These are phyloP conservation scores for Camelina sativa DNA, from an alignment of 345 rosid genomes.

Conservation along the genomic window DNA sequence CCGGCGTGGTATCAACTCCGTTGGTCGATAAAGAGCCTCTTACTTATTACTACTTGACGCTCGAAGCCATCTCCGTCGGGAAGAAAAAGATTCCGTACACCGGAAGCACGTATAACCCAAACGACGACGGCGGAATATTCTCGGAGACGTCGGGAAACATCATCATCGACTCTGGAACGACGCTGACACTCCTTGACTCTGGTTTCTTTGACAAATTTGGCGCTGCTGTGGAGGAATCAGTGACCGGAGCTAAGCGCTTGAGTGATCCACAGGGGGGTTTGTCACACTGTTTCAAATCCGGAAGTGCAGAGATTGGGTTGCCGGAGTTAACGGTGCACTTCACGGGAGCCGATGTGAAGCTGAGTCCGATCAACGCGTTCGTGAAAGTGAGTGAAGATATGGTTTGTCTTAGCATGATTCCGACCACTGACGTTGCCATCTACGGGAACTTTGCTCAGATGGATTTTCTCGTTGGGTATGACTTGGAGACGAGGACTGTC, in stretches of 20 bases:
- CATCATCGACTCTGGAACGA: constrained; percentile 70
- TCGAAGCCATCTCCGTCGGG: constrained; percentile 58
- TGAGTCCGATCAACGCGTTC: constrained; percentile 48
- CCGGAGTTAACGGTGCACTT: constrained; percentile 55
- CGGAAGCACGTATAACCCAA: constrained; percentile 33
- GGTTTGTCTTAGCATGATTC: constrained; percentile 51
- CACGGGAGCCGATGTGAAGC: constrained; percentile 48
- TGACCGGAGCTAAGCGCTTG: constrained; percentile 29
- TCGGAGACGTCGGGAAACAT: constrained; percentile 49
- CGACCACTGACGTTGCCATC: constrained; percentile 37
- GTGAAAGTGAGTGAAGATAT: constrained; percentile 42
- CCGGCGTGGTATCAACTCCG: constrained; percentile 50
- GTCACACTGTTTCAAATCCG: constrained; percentile 48
- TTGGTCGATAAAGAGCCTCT: constrained; percentile 44
- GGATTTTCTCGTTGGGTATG: constrained; percentile 63
- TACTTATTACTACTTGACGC: constrained; percentile 53
- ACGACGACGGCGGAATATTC: background rate
- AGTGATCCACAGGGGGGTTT: constrained; percentile 41
- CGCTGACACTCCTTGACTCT: constrained; percentile 50
- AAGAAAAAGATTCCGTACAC: constrained; percentile 35
- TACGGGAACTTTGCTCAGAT: constrained; percentile 60
- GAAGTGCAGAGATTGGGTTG: constrained; percentile 13
- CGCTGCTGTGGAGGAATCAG: constrained; percentile 29
- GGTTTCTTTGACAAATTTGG: constrained; percentile 40
- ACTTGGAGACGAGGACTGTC: constrained; percentile 40